phyloP scores from a whole-genome alignment of 2,329 filamentous ascomycete genomes.

The Colletotrichum sp. region DNA sequence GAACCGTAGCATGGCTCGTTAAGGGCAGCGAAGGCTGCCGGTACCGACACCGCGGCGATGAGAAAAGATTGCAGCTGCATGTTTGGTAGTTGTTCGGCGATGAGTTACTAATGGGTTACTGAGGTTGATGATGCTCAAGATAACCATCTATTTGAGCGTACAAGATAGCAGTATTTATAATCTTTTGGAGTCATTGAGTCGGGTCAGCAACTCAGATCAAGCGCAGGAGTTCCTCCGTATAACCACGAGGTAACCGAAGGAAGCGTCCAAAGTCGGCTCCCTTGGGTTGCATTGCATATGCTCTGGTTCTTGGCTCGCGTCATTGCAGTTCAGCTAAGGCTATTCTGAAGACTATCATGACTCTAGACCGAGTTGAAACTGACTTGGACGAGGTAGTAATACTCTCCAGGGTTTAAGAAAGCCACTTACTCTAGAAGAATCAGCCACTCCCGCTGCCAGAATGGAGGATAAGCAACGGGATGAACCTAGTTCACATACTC shows the following conservation, averaged over 20 bases:
- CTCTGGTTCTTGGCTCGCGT: neutral
- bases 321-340: neutral
- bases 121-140: neutral
- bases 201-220: neutral
- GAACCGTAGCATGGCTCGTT: slow-evolving; percentile 36
- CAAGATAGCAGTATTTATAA: neutral
- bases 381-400: neutral
- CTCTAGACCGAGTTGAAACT: neutral
- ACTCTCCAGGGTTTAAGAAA: neutral
- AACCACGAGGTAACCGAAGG: neutral
- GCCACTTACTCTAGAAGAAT: neutral
- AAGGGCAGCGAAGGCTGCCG: slow-evolving; percentile 27
- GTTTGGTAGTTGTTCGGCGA: neutral
- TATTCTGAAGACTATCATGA: neutral
- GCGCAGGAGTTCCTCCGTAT: neutral
- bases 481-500: neutral
- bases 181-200: neutral
- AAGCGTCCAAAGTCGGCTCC: neutral
- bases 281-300: neutral
- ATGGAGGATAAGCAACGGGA: neutral
- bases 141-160: rapidly evolving
- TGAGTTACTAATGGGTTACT: neutral
- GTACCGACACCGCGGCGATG: neutral
- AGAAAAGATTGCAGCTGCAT: slow-evolving; percentile 1
- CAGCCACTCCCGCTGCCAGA: neutral